Evolutionary conservation across 768 basidiomycete genomes (phyloP).

Genomic region (Leccinum uliginosum): DNA sequence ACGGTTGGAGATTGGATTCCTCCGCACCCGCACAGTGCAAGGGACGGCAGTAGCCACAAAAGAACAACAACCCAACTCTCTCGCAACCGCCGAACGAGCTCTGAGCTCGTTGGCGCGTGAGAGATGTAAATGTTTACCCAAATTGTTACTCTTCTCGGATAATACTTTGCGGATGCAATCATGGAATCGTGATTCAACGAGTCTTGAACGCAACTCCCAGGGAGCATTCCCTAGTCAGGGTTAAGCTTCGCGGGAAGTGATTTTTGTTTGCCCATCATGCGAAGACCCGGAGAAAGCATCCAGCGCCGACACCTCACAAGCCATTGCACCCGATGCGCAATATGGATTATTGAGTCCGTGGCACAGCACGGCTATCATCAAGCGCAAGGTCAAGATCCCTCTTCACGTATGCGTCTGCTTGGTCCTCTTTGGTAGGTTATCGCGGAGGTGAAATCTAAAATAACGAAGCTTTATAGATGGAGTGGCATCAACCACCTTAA

Average conservation of each 20-base stretch:
- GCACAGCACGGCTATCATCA: slow-evolving; percentile 31
- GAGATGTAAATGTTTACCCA: not conserved
- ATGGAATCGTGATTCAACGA: not conserved
- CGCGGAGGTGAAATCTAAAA: slow-evolving; percentile 22
- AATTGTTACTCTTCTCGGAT: not conserved
- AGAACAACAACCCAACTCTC: not conserved
- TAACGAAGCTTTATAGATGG: slow-evolving; percentile 25
- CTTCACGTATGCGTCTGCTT: slow-evolving; percentile 15
- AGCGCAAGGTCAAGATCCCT: slow-evolving; percentile 27
- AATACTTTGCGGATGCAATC: not conserved
- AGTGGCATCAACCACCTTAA: slow-evolving; percentile 15
- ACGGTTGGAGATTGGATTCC: not conserved
- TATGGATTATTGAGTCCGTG: slow-evolving; percentile 17
- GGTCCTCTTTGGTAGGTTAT: slow-evolving; percentile 18
- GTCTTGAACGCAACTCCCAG: not conserved
- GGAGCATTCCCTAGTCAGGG: slow-evolving; percentile 10
- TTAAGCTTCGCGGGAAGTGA: slow-evolving; percentile 23
- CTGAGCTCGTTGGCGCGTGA: not conserved
- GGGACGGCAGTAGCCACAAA: not conserved
- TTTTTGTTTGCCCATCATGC: slow-evolving; percentile 11
- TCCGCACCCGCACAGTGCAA: not conserved
- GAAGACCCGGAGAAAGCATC: slow-evolving; percentile 19
- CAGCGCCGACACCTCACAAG: slow-evolving; percentile 29
- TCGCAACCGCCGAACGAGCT: not conserved
- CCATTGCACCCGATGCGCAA: slow-evolving; percentile 24